Base-by-base conservation (phyloP, 768 basidiomycete genomes). In the Scleroderma bovista region DNA sequence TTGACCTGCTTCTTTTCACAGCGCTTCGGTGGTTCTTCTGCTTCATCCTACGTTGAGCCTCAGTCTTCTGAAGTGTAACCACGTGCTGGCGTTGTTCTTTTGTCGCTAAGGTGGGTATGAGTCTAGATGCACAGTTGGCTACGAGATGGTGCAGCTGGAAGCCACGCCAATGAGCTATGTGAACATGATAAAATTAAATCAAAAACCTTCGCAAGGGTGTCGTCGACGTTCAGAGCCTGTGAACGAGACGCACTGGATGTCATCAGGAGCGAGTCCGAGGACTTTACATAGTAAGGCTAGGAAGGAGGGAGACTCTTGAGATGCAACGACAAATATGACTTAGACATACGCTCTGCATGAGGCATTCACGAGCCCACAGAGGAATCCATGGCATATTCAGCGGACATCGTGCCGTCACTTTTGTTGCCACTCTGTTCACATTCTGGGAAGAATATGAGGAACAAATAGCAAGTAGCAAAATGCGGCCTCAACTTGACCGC, bases 401-500 rank as follows among this genome's bases (percentile, higher is more conserved):
- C 6, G 73, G 64, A 57, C 84, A 87, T 37, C 84, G 74, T 15
- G 85, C 57, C 0, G 80, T 83, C 0, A 79, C 86, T 62, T 91
- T 91, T 13, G 89, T 91, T 51, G 88, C 90, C n/a, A 91, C 78
- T 69, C 90, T 92, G 61, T 92, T 92, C 34, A 92, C 89, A 56
- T 92, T 88, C 87, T 91, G 57, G 13, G n/a, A 17, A 33, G 29
- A 24, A 42, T 16, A 34, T 60, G 36, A 51, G 43, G 22, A 4
- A 16, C 8, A 8, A 9, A 16, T 32, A 12, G 15, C 6, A 32
- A 29, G 39, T n/a, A 16, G 16, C 23, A 26, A 16, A 24, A n/a
- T 6, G 43, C 56, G 31, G 9, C 23, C 63, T 54, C 51, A 60
- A 87, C 88, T 77, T 90, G 88, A 15, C 89, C 89, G 32, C 89